These are phyloP conservation scores for Tylopilus rubrobrunneus DNA, from an alignment of 768 basidiomycete species.

Conservation along the genomic window DNA sequence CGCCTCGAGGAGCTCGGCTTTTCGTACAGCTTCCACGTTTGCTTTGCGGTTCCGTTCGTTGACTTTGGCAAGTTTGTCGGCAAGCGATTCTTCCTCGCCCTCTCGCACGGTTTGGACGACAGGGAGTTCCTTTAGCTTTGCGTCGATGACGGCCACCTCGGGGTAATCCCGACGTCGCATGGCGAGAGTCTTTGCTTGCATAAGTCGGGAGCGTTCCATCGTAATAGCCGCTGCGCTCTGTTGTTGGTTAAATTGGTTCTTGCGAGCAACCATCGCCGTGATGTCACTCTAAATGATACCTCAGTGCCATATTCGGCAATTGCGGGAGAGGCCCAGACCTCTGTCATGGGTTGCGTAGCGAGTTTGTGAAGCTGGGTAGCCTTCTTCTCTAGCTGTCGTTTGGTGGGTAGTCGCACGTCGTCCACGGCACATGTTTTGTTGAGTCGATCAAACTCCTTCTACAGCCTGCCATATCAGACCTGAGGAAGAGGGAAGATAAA, in stretches of 20 bases:
- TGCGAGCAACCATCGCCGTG: conserved; percentile 70
- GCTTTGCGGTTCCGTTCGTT: conserved; percentile 89
- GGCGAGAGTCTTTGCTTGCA: conserved; percentile 71
- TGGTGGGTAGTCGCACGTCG: conserved; percentile 63
- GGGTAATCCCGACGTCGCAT: conserved; percentile 63
- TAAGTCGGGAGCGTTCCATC: conserved; percentile 64
- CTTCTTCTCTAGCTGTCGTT: conserved; percentile 64
- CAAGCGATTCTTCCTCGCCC: conserved; percentile 30
- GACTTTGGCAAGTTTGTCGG: conserved; percentile 64
- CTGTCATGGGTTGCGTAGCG: conserved; percentile 64
- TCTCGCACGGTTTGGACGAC: conserved; percentile 17
- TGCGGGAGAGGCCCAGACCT: conserved; percentile 46
- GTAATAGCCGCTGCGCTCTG: conserved; percentile 34
- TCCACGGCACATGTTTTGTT: conserved; percentile 42
- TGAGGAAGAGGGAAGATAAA: background rate
- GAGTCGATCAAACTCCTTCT: conserved; percentile 76
- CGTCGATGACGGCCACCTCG: conserved; percentile 61
- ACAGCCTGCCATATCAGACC: conserved; percentile 12
- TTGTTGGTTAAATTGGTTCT: conserved; percentile 40
- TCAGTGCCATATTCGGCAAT: conserved; percentile 8
- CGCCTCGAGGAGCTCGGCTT: conserved; percentile 64
- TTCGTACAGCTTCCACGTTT: conserved; percentile 75
- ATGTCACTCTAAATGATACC: conserved; percentile 64
- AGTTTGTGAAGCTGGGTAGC: conserved; percentile 56
- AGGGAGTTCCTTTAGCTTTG: conserved; percentile 54